Evolutionary conservation across 169 alveolate species (phyloP).

Genomic region (Plasmodium falciparum): DNA sequence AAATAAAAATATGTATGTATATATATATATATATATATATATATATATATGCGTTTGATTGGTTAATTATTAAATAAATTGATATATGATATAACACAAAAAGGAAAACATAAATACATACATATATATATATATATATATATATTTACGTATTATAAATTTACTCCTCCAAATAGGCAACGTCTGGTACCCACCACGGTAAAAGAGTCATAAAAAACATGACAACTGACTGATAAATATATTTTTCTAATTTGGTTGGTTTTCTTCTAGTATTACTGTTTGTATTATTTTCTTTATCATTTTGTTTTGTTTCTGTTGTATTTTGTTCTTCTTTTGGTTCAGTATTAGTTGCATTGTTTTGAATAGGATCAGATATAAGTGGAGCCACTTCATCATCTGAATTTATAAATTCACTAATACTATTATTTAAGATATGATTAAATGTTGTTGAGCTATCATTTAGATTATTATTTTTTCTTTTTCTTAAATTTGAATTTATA

Average conservation of each 20-base stretch:
- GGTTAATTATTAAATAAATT: too few relatives aligned
- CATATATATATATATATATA: neutral
- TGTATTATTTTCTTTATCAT: constrained; percentile 9
- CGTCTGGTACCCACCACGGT: constrained; percentile 90
- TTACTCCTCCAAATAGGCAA: constrained; percentile 80
- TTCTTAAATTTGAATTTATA: constrained; percentile 20
- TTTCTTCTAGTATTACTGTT: constrained; percentile 40
- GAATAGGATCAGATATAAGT: constrained; percentile 8
- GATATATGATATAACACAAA: too few relatives aligned
- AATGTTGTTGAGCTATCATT: constrained; percentile 35
- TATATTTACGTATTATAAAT: neutral
- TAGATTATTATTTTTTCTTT: constrained; percentile 9
- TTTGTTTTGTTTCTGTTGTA: neutral
- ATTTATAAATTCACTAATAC: constrained; percentile 36
- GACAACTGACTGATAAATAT: constrained; percentile 81
- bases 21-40: too few relatives aligned
- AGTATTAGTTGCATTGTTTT: constrained; percentile 1
- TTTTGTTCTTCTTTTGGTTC: constrained; percentile 7
- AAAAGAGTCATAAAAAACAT: constrained; percentile 82
- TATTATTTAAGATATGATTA: constrained; percentile 28
- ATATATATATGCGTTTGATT: too few relatives aligned
- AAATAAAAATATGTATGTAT: too few relatives aligned
- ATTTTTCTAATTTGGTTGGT: constrained; percentile 77
- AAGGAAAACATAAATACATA: too few relatives aligned
- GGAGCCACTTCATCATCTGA: constrained; percentile 22